Evolutionary conservation across 192 early-diverging fungal species (phyloP).

Genomic region (Phycomyces blakesleeanus): DNA sequence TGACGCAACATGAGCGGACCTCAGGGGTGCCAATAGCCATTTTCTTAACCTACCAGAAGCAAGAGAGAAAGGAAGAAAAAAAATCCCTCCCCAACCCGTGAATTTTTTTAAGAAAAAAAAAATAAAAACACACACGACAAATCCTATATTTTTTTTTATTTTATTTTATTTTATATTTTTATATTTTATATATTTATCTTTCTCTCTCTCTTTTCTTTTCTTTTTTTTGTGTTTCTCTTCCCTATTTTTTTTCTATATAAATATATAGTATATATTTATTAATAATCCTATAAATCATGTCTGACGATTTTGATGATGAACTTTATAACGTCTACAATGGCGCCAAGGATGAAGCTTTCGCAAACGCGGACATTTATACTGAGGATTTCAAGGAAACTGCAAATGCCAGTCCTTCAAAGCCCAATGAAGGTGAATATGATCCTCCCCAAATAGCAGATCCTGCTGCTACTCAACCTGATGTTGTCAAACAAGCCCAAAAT

Average conservation of each 20-base stretch:
- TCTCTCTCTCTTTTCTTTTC: constrained; percentile 7
- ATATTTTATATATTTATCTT: constrained; percentile 5
- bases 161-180: background rate
- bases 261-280: too few species aligned
- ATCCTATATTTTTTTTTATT: background rate
- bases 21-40: background rate
- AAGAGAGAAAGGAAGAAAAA: background rate
- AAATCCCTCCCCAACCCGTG: background rate
- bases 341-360: constrained; percentile 9
- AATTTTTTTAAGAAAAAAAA: background rate
- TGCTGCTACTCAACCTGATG: background rate
- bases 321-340: constrained; percentile 24
- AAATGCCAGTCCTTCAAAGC: background rate
- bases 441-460: background rate
- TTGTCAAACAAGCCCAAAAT: background rate
- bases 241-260: background rate
- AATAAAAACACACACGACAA: background rate
- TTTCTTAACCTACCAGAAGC: too few species aligned
- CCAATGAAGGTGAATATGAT: background rate
- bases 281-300: constrained; percentile 5
- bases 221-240: constrained; percentile 8
- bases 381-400: constrained; percentile 1
- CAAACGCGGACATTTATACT: constrained; percentile 9
- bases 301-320: constrained; percentile 28
- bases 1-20: background rate